Conservation (phyloP, 306 rosid genomes). For the Gastrolobium bilobum region DNA sequence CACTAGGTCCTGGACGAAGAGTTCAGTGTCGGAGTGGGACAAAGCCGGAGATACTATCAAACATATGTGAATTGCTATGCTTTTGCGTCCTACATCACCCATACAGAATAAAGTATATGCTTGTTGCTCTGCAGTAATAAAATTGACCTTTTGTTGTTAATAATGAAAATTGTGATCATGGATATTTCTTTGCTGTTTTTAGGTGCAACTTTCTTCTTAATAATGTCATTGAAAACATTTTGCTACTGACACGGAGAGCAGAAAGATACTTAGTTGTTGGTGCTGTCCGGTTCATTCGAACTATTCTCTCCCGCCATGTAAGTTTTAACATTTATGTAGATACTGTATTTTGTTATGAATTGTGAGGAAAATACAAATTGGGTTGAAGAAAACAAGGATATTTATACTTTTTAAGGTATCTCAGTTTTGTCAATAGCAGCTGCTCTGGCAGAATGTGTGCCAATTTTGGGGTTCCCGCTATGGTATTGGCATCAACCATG, state of each 20-base stretch:
- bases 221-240: conserved; percentile 77
- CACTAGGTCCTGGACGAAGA: conserved; percentile 54
- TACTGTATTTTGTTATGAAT: conserved; percentile 4
- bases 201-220: conserved; percentile 85
- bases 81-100: conserved; percentile 98
- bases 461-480: conserved; percentile 1
- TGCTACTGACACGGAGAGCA: conserved; percentile 77
- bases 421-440: conserved; percentile 36
- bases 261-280: conserved; percentile 91
- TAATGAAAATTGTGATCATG: conserved; percentile 24
- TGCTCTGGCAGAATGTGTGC: conserved; percentile 2
- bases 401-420: conserved; percentile 1
- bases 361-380: conserved; percentile 2
- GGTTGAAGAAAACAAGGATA: conserved; percentile 11
- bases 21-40: conserved; percentile 58
- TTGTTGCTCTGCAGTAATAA: conserved; percentile 44
- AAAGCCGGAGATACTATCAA: conserved; percentile 91
- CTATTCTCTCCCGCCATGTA: conserved; percentile 87
- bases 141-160: conserved; percentile 34
- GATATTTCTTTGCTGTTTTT: conserved; percentile 48
- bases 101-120: conserved; percentile 87
- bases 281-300: conserved; percentile 92
- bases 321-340: conserved; percentile 39
- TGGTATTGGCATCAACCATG: background rate
- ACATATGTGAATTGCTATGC: conserved; percentile 93